Base-by-base conservation (phyloP, 1,284 basidiomycete genomes). In the Austroboletus novae-zelandiae region DNA sequence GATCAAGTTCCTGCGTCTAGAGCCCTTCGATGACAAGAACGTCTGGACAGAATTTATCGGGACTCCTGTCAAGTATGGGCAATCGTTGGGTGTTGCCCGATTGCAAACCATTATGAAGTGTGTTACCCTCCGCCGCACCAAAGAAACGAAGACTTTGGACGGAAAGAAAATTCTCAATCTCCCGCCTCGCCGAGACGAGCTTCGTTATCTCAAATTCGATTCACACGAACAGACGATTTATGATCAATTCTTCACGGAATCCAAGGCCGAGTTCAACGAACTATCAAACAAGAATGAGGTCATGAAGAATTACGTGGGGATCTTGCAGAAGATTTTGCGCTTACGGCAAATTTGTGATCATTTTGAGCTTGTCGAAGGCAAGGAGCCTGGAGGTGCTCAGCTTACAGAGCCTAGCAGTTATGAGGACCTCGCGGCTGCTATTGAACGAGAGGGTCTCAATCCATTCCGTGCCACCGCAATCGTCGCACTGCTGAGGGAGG, bases 321-420 rank as follows among this genome's bases (percentile, higher is more conserved):
- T 99, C 60, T 71, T 99, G 57, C 95, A 98, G 73, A 95, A 96
- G 75, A 89, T 98, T 50, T 75, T 98, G 47, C 89, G 93, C 9
- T 79, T 99, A 35, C 89, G 97, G 36, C 94, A 99, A 74, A 98
- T 98, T 45, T 99, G 97, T 73, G 93, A 98, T 66, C 95, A 99
- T 71, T 91, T 86, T 59, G 93, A 95, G 60, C 80, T 99, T 32
- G 91, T 98, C 2, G 79, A 89, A 65, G 84, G 85, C 55, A 93
- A 92, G 57, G 80, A 79, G 49, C 71, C 79, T 40, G 75, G 75
- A 46, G 75, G 73, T 46, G 58, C 59, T 11, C 74, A 72, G 48
- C 58, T 66, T 14, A 54, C 54, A 32, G 73, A 69, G 50, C 68
- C 73, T 30, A 71, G 75, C 35, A 67, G 76, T 34, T 92, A 90